Evolutionary conservation across 257 asterid species (phyloP), one percentile per base, ranked within the genome.

Genomic region (Nicotiana obtusifolia): DNA sequence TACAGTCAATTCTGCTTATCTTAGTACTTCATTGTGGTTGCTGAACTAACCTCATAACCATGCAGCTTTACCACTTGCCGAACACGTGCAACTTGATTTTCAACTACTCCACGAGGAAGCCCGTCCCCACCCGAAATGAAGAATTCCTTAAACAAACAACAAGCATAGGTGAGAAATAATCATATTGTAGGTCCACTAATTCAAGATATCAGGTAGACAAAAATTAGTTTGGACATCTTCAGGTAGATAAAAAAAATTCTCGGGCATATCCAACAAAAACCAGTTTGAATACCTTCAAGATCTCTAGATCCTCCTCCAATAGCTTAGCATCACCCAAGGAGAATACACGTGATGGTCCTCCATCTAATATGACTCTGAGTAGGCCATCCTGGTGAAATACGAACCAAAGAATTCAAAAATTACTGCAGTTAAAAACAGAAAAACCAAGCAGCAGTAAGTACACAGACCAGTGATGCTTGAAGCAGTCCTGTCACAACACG

Each of bases 51-150:
- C 99, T 95, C 99, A 60, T 88, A 87, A 85, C 95, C 85, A 10
- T 82, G 91, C 88, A 95, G 86, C 90, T 88, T 91, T 82, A 95
- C 81, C 76, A 94, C 91, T 89, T 91, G 93, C 75, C 98, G 93
- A 79, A 87, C 86, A 19, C 92, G 97, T 60, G 93, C 94, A 17
- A 95, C 92, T 80, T 94, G 98, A 91, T 95, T 95, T 81, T 95
- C 99, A 83, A 94, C 99, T 66, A 93, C 97, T 84, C 98, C 99
- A 81, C 99, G 98, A 47, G 99, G 99, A 62, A 95, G 97, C 60
- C 99, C 99, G 20, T 95, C 99, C 69, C 99, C 99, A 78, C 99
- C 99, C 37, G 99, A 94, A 78, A 95, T 93, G 85, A 92, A 95
- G 85, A 95, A 95, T 81, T 95, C 99, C 98, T 95, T 57, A 4